Conservation (phyloP, 768 basidiomycete species). For the Cystoderma amianthinum region DNA sequence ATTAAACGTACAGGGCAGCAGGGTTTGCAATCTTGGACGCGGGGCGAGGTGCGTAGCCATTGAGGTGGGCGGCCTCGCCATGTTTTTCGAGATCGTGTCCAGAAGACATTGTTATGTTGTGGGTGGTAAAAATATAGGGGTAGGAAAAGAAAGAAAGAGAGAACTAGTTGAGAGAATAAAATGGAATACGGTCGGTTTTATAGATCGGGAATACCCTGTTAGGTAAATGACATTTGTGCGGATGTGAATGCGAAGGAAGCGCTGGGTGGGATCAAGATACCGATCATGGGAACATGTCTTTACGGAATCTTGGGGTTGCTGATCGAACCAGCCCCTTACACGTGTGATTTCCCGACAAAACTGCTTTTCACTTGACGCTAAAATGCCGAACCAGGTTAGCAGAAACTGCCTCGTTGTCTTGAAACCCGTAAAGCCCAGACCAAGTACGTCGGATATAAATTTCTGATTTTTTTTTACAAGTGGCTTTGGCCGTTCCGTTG, state of each 20-base stretch:
- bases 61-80: conserved; percentile 18
- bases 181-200: too few relatives aligned
- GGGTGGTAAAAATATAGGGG: neutral
- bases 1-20: conserved; percentile 38
- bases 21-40: conserved; percentile 45
- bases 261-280: neutral
- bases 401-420: too few relatives aligned
- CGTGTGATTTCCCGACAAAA: too few relatives aligned
- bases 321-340: neutral
- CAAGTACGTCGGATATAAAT: too few relatives aligned
- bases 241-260: neutral
- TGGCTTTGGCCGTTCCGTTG: too few relatives aligned
- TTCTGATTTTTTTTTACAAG: too few relatives aligned
- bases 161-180: neutral
- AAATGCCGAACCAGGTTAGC: too few relatives aligned
- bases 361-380: too few relatives aligned
- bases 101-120: neutral
- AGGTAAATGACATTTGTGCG: neutral
- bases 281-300: neutral
- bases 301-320: neutral
- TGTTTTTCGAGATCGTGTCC: conserved; percentile 22
- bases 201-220: neutral
- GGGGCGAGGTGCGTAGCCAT: conserved; percentile 5
- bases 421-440: too few relatives aligned
- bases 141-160: neutral